Evolutionary conservation across 148 eudicot genomes (phyloP), one percentile per base, ranked within the genome.

Genomic region (Linanthus parryae): DNA sequence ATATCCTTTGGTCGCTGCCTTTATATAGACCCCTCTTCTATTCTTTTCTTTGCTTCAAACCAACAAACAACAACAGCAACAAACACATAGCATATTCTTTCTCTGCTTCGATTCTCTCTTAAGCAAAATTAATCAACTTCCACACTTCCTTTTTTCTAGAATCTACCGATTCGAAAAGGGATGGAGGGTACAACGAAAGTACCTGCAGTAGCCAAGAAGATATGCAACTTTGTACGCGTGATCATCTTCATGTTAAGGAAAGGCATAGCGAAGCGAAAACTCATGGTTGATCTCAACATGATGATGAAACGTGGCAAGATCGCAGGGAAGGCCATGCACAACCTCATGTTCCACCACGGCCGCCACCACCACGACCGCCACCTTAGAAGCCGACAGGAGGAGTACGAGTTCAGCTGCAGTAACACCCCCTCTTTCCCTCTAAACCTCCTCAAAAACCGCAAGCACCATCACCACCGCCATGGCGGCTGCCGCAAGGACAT

Each of bases 401-500:
- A 83, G 31, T 84, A 79, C 71, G 94, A 81, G 76, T 84, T 88
- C 75, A 88, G 94, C 65, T 86, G 95, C 70, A 80, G 76, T 17
- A 64, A 63, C 63, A 84, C 74, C 44, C 96, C 96, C 0, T 49
- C 63, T 6, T 57, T 68, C 44, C 63, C 40, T 72, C 31, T 56
- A 52, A 58, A 68, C 60, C 80, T 46, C 58, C 17, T 7, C 63
- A 52, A 4, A 42, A 60, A 58, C 27, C 73, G 66, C 56, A 57
- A 44, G 22, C 53, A 51, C 19, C 58, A 40, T 30, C 25, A 15
- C 11, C 20, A 24, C 15, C 15, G 22, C 26, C 52, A 58, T 7
- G 45, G 42, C 31, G 24, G 36, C 34, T 47, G 51, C 44, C 24
- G 58, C 2, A 62, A 13, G 3, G 55, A 51, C 0, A 62, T 40